These are phyloP conservation scores for Penicillium sp. DNA, from an alignment of 2,329 filamentous ascomycete genomes.

Conservation along the genomic window DNA sequence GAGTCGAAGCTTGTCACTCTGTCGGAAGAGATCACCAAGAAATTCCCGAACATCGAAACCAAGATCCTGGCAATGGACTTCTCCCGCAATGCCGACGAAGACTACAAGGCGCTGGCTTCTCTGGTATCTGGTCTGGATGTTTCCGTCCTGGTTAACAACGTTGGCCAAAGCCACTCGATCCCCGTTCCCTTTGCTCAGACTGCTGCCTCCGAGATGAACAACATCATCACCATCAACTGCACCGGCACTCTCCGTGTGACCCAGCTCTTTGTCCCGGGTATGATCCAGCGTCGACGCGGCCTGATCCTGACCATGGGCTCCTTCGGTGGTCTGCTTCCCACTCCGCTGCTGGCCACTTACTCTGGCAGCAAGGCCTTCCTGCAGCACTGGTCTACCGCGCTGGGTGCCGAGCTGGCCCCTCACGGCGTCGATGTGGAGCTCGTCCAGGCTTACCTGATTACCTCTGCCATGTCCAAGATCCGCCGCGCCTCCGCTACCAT, in stretches of 20 bases:
- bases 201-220: constrained; percentile 68
- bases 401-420: constrained; percentile 75
- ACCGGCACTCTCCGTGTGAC: constrained; percentile 83
- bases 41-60: constrained; percentile 61
- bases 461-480: constrained; percentile 95
- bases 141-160: constrained; percentile 90
- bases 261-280: constrained; percentile 74
- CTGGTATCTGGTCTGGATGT: constrained; percentile 71
- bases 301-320: constrained; percentile 96
- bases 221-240: constrained; percentile 95
- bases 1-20: constrained; percentile 79
- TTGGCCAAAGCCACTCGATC: constrained; percentile 88
- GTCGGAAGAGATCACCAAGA: constrained; percentile 67
- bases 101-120: constrained; percentile 69
- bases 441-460: constrained; percentile 86
- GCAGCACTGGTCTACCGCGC: constrained; percentile 86
- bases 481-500: constrained; percentile 70
- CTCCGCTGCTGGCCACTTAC: constrained; percentile 89
- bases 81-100: constrained; percentile 66
- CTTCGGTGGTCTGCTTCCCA: constrained; percentile 87
- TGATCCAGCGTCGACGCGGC: constrained; percentile 77
- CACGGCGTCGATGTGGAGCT: constrained; percentile 85
- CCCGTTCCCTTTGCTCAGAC: constrained; percentile 85
- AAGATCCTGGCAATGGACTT: constrained; percentile 91
- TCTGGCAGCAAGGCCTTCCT: constrained; percentile 97